A percentile compares a stretch with the other conserved stretches of the same genome.
Evolutionary conservation across 768 basidiomycete genomes (phyloP).

Genomic region (Solioccasus polychromus): DNA sequence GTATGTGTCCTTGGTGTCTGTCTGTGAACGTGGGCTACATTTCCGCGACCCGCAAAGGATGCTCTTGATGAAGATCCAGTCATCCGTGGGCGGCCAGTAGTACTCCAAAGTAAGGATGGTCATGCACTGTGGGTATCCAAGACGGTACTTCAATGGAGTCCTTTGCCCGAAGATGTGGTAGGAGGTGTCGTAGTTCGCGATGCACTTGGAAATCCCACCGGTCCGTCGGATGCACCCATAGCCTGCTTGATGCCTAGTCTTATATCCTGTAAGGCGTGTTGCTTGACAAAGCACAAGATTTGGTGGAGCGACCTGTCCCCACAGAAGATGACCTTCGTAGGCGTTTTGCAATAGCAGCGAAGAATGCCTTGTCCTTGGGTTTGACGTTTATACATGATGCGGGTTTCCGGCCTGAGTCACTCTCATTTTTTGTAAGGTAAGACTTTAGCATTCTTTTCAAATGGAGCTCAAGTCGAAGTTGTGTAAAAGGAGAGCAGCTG

Average conservation of each 20-base stretch:
- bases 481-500: slow-evolving; percentile 53
- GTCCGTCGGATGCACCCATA: slow-evolving; percentile 34
- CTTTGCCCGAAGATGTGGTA: slow-evolving; percentile 66
- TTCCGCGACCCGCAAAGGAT: slow-evolving; percentile 40
- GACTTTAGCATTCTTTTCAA: not conserved
- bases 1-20: slow-evolving; percentile 40
- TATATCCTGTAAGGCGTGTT: slow-evolving; percentile 52
- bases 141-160: slow-evolving; percentile 51
- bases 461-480: slow-evolving; percentile 1
- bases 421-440: slow-evolving; percentile 72
- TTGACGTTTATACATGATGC: slow-evolving; percentile 89
- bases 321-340: slow-evolving; percentile 62
- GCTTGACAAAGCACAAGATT: slow-evolving; percentile 83
- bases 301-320: slow-evolving; percentile 60
- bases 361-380: slow-evolving; percentile 67
- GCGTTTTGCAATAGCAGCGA: slow-evolving; percentile 59
- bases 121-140: slow-evolving; percentile 88
- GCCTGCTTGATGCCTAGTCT: slow-evolving; percentile 2
- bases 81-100: slow-evolving; percentile 64
- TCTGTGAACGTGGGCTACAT: not conserved
- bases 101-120: slow-evolving; percentile 82
- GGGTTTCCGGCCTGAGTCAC: slow-evolving; percentile 61
- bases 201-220: slow-evolving; percentile 63
- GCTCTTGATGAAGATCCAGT: slow-evolving; percentile 72
- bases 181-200: slow-evolving; percentile 82